These are phyloP conservation scores for Flaveria floridana DNA, from an alignment of 140 eudicot genomes.

Conservation along the genomic window DNA sequence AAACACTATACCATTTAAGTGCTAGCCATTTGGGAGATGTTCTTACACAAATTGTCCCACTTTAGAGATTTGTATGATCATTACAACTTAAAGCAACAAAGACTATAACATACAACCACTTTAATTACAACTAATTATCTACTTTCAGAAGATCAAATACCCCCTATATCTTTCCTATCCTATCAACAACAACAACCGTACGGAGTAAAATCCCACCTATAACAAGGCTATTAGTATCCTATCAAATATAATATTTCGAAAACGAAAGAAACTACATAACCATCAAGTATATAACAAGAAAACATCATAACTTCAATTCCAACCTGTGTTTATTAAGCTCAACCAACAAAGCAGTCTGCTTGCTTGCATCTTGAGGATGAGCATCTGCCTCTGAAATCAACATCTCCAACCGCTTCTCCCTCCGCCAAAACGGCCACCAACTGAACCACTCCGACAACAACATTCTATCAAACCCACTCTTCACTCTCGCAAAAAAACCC, in stretches of 20 bases:
- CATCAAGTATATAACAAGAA: neutral
- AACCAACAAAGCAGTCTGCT: conserved; percentile 57
- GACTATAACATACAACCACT: no score
- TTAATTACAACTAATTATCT: neutral
- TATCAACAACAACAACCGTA: no score
- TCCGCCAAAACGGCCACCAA: conserved; percentile 57
- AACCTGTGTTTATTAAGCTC: conserved; percentile 75
- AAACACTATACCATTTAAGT: no score
- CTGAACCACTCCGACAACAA: conserved; percentile 47
- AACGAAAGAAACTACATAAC: neutral
- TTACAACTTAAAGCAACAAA: no score
- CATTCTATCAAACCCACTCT: conserved; percentile 36
- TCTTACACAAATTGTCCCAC: no score
- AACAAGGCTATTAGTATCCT: neutral
- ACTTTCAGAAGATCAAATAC: neutral
- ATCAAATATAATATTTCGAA: neutral
- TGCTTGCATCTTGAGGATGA: conserved; percentile 55
- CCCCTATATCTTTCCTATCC: no score
- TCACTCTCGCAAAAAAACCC: conserved; percentile 44
- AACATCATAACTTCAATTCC: neutral
- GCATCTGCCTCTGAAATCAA: conserved; percentile 66
- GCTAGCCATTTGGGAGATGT: no score
- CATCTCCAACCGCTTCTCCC: conserved; percentile 52
- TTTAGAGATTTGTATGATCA: no score
- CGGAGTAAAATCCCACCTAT: no score